phyloP scores from a whole-genome alignment of 1,139 yeast genomes.

The Saccharomyces pastorianus region DNA sequence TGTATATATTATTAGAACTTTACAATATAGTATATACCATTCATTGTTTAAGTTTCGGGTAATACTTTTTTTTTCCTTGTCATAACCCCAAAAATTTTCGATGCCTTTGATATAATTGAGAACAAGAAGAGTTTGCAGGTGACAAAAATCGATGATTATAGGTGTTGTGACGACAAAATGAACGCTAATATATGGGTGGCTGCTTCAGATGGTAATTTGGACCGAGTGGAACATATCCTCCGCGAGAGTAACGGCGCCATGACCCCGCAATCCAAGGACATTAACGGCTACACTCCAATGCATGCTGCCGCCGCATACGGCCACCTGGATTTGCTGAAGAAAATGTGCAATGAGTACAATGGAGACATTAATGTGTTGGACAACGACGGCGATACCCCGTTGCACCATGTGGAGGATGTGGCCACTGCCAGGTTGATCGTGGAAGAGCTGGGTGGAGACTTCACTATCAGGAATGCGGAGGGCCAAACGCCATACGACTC shows the following conservation, averaged over 20 bases:
- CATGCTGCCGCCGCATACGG: constrained; percentile 97
- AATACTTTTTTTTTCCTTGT: background rate
- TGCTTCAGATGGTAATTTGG: constrained; percentile 73
- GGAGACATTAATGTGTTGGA: constrained; percentile 82
- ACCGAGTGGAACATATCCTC: constrained; percentile 50
- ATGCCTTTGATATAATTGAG: background rate
- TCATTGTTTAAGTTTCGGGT: background rate
- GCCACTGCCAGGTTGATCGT: constrained; percentile 57
- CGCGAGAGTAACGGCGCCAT: constrained; percentile 38
- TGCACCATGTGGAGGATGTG: constrained; percentile 79
- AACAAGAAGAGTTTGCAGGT: background rate
- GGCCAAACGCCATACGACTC: constrained; percentile 63
- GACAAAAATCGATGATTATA: background rate
- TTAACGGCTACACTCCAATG: constrained; percentile 89
- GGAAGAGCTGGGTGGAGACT: constrained; percentile 60
- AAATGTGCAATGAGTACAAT: constrained; percentile 46
- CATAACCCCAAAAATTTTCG: background rate
- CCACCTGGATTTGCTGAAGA: constrained; percentile 56
- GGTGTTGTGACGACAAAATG: constrained; percentile 20
- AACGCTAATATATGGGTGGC: constrained; percentile 78
- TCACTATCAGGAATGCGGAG: constrained; percentile 54
- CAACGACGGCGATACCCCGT: constrained; percentile 88
- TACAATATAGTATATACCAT: background rate
- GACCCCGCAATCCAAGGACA: constrained; percentile 69
- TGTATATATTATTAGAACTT: background rate